Percentiles rank a stretch among this genome's conserved stretches.
phyloP scores from a whole-genome alignment of 2,329 filamentous ascomycete genomes.

The Alternaria ethzedia region DNA sequence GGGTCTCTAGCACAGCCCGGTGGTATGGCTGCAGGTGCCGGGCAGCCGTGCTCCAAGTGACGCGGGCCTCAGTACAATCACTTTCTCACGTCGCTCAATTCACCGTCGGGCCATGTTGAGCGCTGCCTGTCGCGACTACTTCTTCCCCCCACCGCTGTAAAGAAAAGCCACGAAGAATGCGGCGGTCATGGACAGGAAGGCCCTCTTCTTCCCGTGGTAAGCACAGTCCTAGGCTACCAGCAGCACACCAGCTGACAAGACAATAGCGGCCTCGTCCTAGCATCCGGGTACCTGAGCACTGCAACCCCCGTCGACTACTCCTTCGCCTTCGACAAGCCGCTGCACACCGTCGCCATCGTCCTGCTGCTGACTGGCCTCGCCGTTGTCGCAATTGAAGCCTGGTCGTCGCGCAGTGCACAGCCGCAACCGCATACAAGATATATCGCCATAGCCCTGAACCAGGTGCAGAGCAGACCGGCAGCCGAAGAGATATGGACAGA shows the following conservation, averaged over 20 bases:
- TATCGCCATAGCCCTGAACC: constrained; percentile 39
- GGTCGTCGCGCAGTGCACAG: constrained; percentile 22
- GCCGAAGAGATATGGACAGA: constrained; percentile 38
- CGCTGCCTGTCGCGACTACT: constrained; percentile 24
- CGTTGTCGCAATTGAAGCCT: constrained; percentile 36
- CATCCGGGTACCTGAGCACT: constrained; percentile 41
- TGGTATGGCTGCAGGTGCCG: constrained; percentile 8
- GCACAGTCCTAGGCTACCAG: constrained; percentile 6
- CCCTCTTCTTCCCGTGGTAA: constrained; percentile 45
- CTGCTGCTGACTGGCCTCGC: constrained; percentile 42
- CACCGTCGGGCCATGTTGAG: constrained; percentile 25
- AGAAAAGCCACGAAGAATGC: constrained; percentile 33
- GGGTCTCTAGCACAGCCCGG: constrained; percentile 2
- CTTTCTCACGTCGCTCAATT: constrained; percentile 1
- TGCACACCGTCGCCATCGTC: constrained; percentile 42
- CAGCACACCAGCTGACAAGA: constrained; percentile 21
- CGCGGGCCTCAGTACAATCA: constrained; percentile 14
- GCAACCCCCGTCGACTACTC: constrained; percentile 38
- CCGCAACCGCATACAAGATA: constrained; percentile 31
- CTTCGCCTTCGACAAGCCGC: constrained; percentile 46
- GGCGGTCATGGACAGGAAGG: constrained; percentile 45
- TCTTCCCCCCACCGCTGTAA: constrained; percentile 31
- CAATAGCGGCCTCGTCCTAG: constrained; percentile 44
- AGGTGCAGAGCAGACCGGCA: constrained; percentile 27
- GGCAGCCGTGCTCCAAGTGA: constrained; percentile 15